A percentile compares a stretch with the other conserved stretches of the same genome.
phyloP scores from a whole-genome alignment of 1,284 basidiomycete genomes.

The Trichosporon coremiiforme region DNA sequence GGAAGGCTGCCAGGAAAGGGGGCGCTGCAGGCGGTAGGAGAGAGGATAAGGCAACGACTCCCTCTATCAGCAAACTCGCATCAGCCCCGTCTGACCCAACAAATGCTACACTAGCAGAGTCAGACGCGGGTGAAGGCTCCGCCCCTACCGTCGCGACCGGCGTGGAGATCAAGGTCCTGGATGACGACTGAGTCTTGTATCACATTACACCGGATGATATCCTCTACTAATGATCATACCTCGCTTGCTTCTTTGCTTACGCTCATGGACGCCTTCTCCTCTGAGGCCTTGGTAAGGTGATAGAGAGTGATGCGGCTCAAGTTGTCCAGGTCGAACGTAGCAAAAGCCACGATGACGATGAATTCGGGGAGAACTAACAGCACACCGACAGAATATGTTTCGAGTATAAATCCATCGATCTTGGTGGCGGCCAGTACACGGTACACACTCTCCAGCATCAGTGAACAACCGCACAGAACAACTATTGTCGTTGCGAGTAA shows the following conservation, averaged over 20 bases:
- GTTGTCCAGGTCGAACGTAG: slow-evolving; percentile 20
- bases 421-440: slow-evolving; percentile 16
- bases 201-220: background rate
- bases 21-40: background rate
- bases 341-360: slow-evolving; percentile 12
- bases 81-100: no score
- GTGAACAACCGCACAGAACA: background rate
- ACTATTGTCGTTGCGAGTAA: background rate
- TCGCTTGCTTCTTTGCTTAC: background rate
- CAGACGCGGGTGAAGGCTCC: no score
- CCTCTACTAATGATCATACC: background rate
- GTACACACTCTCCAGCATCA: slow-evolving; percentile 25
- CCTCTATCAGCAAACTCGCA: no score
- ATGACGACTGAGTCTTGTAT: slow-evolving; percentile 12
- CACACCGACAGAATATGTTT: slow-evolving; percentile 10
- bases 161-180: slow-evolving; percentile 9
- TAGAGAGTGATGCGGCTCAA: slow-evolving; percentile 3
- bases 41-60: background rate
- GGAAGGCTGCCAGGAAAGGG: slow-evolving; percentile 69
- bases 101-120: no score
- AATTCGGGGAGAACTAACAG: slow-evolving; percentile 26
- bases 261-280: background rate
- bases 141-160: background rate
- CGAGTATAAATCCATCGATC: slow-evolving; percentile 14
- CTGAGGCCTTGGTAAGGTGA: background rate